Evolutionary conservation across 2,329 filamentous ascomycete species (phyloP), one percentile per base, ranked within the genome.

Genomic region (Colletotrichum neosansevieriae): DNA sequence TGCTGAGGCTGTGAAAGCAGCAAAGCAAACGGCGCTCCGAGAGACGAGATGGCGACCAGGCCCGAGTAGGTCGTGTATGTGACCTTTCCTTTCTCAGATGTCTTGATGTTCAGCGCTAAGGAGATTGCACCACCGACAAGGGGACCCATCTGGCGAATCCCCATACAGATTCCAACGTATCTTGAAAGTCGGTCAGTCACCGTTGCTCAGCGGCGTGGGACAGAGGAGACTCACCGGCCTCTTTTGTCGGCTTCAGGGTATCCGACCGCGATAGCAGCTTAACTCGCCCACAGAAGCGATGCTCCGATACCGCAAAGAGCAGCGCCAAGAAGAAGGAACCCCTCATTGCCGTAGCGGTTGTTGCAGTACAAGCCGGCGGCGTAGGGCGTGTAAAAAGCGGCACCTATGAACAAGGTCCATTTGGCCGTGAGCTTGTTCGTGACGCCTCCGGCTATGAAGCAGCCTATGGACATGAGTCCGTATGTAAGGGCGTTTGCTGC

Each of bases 201-300:
- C 42, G 3, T 9, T 6, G 5, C 10, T 6, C 1, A 15, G 4
- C 3, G 19, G 10, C 34, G n/a, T 42, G 1, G 19, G 3, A 3
- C 12, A 2, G n/a, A 3, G 2, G 2, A 50, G 19, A 65, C 65
- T 17, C 19, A 68, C 65, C 65, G 65, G 0, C 88, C 89, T 71
- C 86, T 83, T 34, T 90, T 90, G 63, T 85, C 85, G 0, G 89
- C 88, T 69, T 92, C 90, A 0, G 90, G 89, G 69, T 92, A 92
- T 0, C 86, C 83, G 7, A 92, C 84, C 0, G 76, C 78, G 11
- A 80, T 79, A 2, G 78, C 78, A 0, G 77, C 79, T 38, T 81
- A 78, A 0, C 77, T 73, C 0, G 78, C 76, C 79, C 79, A 81
- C 10, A 80, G 72, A 0, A 79, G 73, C 0, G 74, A 76, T 0